These are phyloP conservation scores for Rubia peregrina DNA, from an alignment of 305 asterid species.

Conservation along the genomic window DNA sequence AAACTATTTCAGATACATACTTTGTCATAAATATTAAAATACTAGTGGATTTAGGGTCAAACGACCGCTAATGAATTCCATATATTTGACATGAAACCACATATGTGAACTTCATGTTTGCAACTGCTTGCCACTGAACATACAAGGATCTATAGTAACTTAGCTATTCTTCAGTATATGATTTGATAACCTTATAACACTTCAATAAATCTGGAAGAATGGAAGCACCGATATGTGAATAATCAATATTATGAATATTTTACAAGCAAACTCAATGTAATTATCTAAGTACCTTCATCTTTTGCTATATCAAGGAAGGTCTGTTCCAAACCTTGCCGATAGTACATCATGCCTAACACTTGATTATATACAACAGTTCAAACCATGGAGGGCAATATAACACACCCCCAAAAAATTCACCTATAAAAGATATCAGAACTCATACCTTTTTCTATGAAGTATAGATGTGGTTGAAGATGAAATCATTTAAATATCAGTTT, in stretches of 20 bases:
- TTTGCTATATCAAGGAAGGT: slow-evolving; percentile 97
- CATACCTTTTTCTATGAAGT: slow-evolving; percentile 1
- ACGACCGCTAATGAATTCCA: slow-evolving; percentile 87
- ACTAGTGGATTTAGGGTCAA: slow-evolving; percentile 70
- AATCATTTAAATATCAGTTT: slow-evolving; percentile 49
- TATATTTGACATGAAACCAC: slow-evolving; percentile 95
- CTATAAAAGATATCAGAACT: background rate
- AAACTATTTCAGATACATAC: slow-evolving; percentile 35
- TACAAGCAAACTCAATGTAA: slow-evolving; percentile 12
- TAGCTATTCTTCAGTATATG: slow-evolving; percentile 53
- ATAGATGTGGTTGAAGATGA: slow-evolving; percentile 9
- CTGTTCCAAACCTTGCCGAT: slow-evolving; percentile 97
- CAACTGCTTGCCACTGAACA: slow-evolving; percentile 87
- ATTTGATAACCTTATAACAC: slow-evolving; percentile 82
- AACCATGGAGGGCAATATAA: background rate
- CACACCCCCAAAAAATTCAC: background rate
- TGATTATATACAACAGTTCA: slow-evolving; percentile 8
- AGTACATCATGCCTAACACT: slow-evolving; percentile 99
- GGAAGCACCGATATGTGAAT: slow-evolving; percentile 16
- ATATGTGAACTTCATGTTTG: slow-evolving; percentile 91
- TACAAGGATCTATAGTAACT: slow-evolving; percentile 63
- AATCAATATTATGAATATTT: slow-evolving; percentile 8
- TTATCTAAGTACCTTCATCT: slow-evolving; percentile 62
- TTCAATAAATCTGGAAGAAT: slow-evolving; percentile 70
- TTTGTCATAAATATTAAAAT: slow-evolving; percentile 86